A percentile compares a stretch with the other conserved stretches of the same genome.
Conservation (phyloP, 495 filamentous ascomycete genomes). For the Hyaloscypha finlandica region DNA sequence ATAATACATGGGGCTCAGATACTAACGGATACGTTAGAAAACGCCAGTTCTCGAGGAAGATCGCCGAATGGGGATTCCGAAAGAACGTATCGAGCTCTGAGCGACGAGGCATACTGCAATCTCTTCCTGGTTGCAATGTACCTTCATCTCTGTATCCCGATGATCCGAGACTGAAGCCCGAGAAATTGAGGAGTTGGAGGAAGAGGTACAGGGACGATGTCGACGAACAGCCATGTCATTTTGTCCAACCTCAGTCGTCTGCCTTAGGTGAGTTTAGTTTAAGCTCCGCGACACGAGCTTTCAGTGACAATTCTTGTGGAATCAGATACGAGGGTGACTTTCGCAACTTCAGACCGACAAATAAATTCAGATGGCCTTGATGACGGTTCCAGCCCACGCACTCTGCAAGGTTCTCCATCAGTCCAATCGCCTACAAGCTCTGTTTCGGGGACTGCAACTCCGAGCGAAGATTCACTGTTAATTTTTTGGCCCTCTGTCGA, state of each 20-base stretch:
- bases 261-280: not conserved
- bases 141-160: not conserved
- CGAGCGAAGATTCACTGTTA: not conserved
- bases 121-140: not conserved
- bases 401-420: no score
- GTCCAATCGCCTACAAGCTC: not conserved
- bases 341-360: not conserved
- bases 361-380: not conserved
- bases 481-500: not conserved
- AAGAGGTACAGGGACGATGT: not conserved
- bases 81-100: conserved; percentile 1
- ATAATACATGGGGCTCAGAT: not conserved
- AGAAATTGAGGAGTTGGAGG: not conserved
- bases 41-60: not conserved
- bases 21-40: not conserved
- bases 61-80: not conserved
- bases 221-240: not conserved
- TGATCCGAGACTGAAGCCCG: conserved; percentile 1
- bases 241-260: not conserved
- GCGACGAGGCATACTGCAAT: not conserved
- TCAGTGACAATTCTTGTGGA: no score
- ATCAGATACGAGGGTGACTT: not conserved
- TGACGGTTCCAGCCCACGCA: not conserved
- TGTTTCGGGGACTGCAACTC: not conserved
- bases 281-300: no score